Percentiles rank a stretch among this genome's conserved stretches.
Evolutionary conservation across 305 asterid genomes (phyloP).

Genomic region (Fraxinus angustifolia): DNA sequence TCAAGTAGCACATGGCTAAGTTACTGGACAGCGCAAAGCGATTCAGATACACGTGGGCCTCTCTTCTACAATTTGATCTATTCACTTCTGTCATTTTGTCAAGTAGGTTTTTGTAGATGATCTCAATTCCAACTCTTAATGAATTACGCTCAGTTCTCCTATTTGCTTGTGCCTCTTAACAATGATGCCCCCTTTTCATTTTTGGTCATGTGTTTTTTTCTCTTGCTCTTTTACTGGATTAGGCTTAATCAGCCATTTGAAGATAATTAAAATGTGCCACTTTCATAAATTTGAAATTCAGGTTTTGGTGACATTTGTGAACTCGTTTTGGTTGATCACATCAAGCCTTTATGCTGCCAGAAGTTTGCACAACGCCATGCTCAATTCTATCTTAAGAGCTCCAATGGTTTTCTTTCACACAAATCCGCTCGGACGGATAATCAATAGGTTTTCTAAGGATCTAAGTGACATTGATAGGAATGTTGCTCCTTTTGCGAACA

Average conservation of each 20-base stretch:
- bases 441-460: slow-evolving; percentile 96
- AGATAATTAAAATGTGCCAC: slow-evolving; percentile 12
- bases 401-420: slow-evolving; percentile 98
- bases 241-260: slow-evolving; percentile 11
- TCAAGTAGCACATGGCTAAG: slow-evolving; percentile 96
- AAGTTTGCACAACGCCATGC: slow-evolving; percentile 74
- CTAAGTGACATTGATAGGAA: slow-evolving; percentile 84
- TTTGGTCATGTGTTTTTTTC: slow-evolving; percentile 6
- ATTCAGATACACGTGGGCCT: slow-evolving; percentile 42
- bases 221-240: slow-evolving; percentile 6
- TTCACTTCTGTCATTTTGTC: slow-evolving; percentile 72
- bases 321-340: slow-evolving; percentile 88
- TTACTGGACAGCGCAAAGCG: slow-evolving; percentile 75
- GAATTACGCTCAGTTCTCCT: not conserved
- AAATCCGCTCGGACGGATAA: slow-evolving; percentile 92
- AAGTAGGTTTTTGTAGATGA: slow-evolving; percentile 48
- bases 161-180: slow-evolving; percentile 6
- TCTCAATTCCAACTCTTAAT: not conserved
- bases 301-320: slow-evolving; percentile 67
- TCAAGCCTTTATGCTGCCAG: slow-evolving; percentile 91
- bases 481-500: slow-evolving; percentile 73
- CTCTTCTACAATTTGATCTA: slow-evolving; percentile 72
- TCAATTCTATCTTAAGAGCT: slow-evolving; percentile 77
- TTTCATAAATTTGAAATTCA: slow-evolving; percentile 36
- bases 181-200: slow-evolving; percentile 4